Evolutionary conservation across 345 rosid genomes (phyloP), one percentile per base, ranked within the genome.

Genomic region (Clausena lansium): DNA sequence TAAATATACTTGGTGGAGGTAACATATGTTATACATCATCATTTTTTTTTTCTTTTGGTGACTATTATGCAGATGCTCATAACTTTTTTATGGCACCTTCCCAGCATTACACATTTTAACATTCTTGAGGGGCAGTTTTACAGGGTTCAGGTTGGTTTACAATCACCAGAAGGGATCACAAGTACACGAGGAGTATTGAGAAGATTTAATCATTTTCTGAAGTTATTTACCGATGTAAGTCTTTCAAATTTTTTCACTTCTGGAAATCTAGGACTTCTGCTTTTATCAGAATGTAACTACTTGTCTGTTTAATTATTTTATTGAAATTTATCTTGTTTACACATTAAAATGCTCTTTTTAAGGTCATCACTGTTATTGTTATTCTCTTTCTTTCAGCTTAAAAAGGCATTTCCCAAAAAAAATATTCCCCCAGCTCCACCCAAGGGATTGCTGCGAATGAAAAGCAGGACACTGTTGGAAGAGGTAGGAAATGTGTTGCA

Each of bases 121-220:
- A 78, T 84, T 85, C 83, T 80, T 82, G 83, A 82, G 83, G 86
- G 86, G 74, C 99, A 96, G 99, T 96, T 94, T 91, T 96, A 96
- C 92, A 94, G 99, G 97, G 93, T 94, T 81, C 97, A 96, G 89
- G 82, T 94, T 75, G 93, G 98, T 75, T 4, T 96, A 58, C 98
- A 96, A 82, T 92, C 99, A 28, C 98, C 95, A 32, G 97, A 91
- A 80, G 99, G 98, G 73, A 76, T 88, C 75, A 94, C 98, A 39
- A 83, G 88, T 30, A 85, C 83, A 45, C 90, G 86, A 70, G 94
- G 84, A 70, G 91, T 92, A 25, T 82, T 92, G 86, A 89, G 98
- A 90, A 90, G 99, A 87, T 96, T 96, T 86, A 96, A 92, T 88
- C 94, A 96, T 79, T 94, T 96, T 82, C 76, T 94, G 78, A 94